A percentile compares a stretch with the other conserved stretches of the same genome.
Conservation (phyloP, 192 early-diverging fungal species). For the Backusella australiensis region DNA sequence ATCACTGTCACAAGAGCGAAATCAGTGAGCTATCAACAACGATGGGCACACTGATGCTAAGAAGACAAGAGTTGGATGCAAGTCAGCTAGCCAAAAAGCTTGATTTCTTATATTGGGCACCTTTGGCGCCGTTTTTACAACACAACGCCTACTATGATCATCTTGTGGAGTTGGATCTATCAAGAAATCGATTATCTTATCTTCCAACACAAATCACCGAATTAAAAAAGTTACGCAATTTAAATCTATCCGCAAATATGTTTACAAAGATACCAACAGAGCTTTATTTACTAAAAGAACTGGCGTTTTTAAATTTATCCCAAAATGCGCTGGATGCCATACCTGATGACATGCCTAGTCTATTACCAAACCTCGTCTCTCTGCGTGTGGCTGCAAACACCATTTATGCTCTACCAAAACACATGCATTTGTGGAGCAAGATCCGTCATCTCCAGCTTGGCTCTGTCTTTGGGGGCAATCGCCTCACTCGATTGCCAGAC, state of each 20-base stretch:
- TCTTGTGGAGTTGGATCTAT: slow-evolving; percentile 52
- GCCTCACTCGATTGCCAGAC: slow-evolving; percentile 37
- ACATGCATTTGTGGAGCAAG: slow-evolving; percentile 34
- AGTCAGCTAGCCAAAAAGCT: slow-evolving; percentile 37
- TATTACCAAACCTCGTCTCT: slow-evolving; percentile 38
- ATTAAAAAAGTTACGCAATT: slow-evolving; percentile 29
- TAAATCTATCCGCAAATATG: slow-evolving; percentile 48
- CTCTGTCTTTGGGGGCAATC: slow-evolving; percentile 53
- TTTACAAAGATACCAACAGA: slow-evolving; percentile 47
- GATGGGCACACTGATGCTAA: slow-evolving; percentile 30
- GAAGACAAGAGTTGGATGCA: slow-evolving; percentile 39
- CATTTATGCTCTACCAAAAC: slow-evolving; percentile 38
- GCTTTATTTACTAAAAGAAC: slow-evolving; percentile 38
- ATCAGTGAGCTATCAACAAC: background rate
- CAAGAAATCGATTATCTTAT: slow-evolving; percentile 43
- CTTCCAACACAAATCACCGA: slow-evolving; percentile 41
- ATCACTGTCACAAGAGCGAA: background rate
- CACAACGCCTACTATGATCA: background rate
- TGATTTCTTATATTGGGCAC: slow-evolving; percentile 20
- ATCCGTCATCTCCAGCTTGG: slow-evolving; percentile 47
- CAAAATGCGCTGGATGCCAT: slow-evolving; percentile 46
- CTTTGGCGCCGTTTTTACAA: slow-evolving; percentile 33
- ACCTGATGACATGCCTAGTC: slow-evolving; percentile 34
- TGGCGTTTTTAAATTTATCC: slow-evolving; percentile 46
- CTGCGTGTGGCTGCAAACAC: slow-evolving; percentile 42